Evolutionary conservation across 345 rosid species (phyloP).

Genomic region (Gossypium bickii): DNA sequence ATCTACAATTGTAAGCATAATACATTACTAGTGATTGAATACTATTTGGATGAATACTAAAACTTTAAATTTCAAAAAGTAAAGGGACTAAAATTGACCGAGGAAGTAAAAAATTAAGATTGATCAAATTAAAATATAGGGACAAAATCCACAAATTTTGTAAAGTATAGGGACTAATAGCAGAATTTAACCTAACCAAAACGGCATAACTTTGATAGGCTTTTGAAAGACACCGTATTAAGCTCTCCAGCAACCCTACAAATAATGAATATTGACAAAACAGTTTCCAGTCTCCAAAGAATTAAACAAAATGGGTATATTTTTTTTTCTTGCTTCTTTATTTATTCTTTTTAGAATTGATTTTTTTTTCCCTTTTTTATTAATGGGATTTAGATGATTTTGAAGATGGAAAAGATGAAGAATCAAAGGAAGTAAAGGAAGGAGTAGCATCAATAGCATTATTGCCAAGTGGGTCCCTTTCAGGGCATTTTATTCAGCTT

Average conservation of each 20-base stretch:
- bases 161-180: no score
- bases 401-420: conserved; percentile 31
- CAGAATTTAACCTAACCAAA: not conserved
- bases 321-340: not conserved
- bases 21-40: no score
- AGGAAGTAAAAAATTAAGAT: no score
- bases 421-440: conserved; percentile 50
- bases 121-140: no score
- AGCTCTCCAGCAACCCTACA: no score
- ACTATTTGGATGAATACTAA: no score
- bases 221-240: not conserved
- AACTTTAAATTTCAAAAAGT: no score
- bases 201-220: not conserved
- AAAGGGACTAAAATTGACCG: no score
- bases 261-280: not conserved
- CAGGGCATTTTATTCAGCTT: conserved; percentile 86
- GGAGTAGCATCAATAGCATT: conserved; percentile 89
- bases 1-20: no score
- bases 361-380: not conserved
- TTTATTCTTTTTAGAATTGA: not conserved
- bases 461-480: conserved; percentile 73
- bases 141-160: no score
- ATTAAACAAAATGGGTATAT: conserved; percentile 12
- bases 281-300: not conserved
- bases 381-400: conserved; percentile 3